Base-by-base conservation (phyloP, 1,284 basidiomycete genomes). In the Naganishia liquefaciens region DNA sequence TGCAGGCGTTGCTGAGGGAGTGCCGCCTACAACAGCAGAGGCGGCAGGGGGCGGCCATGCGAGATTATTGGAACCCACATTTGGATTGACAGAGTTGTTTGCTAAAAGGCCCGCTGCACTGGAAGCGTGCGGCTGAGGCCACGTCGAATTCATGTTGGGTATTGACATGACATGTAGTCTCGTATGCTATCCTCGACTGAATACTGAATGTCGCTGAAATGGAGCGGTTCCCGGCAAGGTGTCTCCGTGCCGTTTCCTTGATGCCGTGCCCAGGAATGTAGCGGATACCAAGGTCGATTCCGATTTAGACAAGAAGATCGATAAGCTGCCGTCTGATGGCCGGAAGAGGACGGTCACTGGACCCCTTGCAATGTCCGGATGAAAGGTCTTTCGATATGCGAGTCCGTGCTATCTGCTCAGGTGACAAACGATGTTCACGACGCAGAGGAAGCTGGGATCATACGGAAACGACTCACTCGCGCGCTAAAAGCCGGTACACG, bases 91-190 rank as follows among this genome's bases (percentile, higher is more conserved):
- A 27, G 37, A 21, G n/a, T 47, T 47, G 39, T 60, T 60, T 15
- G 57, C 49, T 23, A 60, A 33, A 60, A 60, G 57, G 46, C 57
- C 57, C 37, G 57, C 57, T 46, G 57, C 57, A 28, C 57, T 60
- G 5, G 57, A 60, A 25, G 57, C 57, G 21, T 60, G 47, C 37
- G 57, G 46, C 57, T 60, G 57, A 25, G 57, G 57, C 57, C 57
- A 60, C 39, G 57, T 60, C 57, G 57, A 50, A 27, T 60, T 60
- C 57, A 60, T 60, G 57, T 60, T 60, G 57, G 57, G 57, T 60
- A 60, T 60, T 60, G 57, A 60, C 57, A 60, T 60, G 57, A 60
- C 57, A 60, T 60, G 57, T 60, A 50, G 30, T 37, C 33, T 27
- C 57, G 57, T 27, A 39, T 49, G 27, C 46, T 53, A n/a, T 17